These are phyloP conservation scores for Boletus subparvulus DNA, from an alignment of 768 basidiomycete genomes.

Conservation along the genomic window DNA sequence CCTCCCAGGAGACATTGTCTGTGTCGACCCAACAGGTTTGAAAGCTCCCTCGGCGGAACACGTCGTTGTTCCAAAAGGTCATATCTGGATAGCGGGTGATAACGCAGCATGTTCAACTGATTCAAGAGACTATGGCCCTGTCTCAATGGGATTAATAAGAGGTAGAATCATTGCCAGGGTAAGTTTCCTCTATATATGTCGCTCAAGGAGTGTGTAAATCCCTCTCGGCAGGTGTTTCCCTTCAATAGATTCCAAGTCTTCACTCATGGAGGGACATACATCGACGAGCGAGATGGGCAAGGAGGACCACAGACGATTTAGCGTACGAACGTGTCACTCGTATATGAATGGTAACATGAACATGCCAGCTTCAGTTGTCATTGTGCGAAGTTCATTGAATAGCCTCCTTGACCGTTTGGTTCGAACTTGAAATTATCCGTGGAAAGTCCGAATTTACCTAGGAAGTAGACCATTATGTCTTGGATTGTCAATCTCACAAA, in stretches of 20 bases:
- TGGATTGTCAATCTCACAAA: neutral
- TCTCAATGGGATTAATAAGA: constrained; percentile 76
- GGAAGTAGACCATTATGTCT: neutral
- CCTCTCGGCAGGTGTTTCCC: constrained; percentile 29
- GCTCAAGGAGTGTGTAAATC: neutral
- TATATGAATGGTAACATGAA: neutral
- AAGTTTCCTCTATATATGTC: constrained; percentile 15
- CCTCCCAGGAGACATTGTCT: constrained; percentile 84
- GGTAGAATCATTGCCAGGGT: constrained; percentile 69
- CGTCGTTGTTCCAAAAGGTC: constrained; percentile 77
- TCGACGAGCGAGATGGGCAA: constrained; percentile 16
- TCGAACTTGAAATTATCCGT: constrained; percentile 98
- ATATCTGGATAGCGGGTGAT: constrained; percentile 91
- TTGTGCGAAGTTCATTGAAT: constrained; percentile 82
- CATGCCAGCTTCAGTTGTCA: constrained; percentile 27
- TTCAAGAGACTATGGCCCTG: constrained; percentile 90
- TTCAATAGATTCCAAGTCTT: constrained; percentile 30
- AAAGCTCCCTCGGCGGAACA: constrained; percentile 67
- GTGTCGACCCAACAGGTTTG: constrained; percentile 80
- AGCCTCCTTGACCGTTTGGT: constrained; percentile 93
- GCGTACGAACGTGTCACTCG: neutral
- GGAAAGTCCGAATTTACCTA: constrained; percentile 90
- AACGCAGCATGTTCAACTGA: constrained; percentile 82
- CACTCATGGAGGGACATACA: constrained; percentile 17
- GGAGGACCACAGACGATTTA: neutral